A percentile compares a stretch with the other conserved stretches of the same genome.
Conservation (phyloP, 768 basidiomycete species). For the Serendipita sp. region DNA sequence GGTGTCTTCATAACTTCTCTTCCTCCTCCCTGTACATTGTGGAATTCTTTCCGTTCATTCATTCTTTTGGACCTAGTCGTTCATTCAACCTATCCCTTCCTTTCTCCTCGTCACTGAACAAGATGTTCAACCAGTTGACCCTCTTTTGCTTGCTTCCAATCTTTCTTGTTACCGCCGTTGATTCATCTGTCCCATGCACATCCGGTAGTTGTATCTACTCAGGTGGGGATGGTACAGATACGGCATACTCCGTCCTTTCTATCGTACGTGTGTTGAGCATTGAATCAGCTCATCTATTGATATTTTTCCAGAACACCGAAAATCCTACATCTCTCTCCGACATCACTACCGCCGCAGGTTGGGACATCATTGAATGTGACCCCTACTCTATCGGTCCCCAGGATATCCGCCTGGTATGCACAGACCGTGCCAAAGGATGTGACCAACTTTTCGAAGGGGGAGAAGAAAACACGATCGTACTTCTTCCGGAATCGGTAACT, state of each 20-base stretch:
- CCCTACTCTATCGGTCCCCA: slow-evolving; percentile 23
- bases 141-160: neutral
- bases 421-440: slow-evolving; percentile 17
- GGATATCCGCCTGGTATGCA: slow-evolving; percentile 35
- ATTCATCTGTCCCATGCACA: slow-evolving; percentile 23
- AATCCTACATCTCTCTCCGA: slow-evolving; percentile 18
- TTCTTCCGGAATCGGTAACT: slow-evolving; percentile 36
- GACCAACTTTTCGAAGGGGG: slow-evolving; percentile 26
- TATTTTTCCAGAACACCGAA: neutral
- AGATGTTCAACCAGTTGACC: neutral
- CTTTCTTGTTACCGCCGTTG: slow-evolving; percentile 21
- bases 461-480: slow-evolving; percentile 35
- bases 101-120: neutral
- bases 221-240: slow-evolving; percentile 1
- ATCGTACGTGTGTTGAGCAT: neutral
- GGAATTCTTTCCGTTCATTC: neutral
- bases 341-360: slow-evolving; percentile 32
- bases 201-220: slow-evolving; percentile 28
- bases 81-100: neutral
- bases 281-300: neutral
- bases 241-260: neutral
- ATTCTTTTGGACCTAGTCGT: neutral
- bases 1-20: neutral
- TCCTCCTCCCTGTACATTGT: neutral
- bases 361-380: slow-evolving; percentile 33